Percentiles rank a stretch among this genome's conserved stretches.
These are phyloP conservation scores for Cetradonia linearis DNA, from an alignment of 495 filamentous ascomycete species.

Conservation along the genomic window DNA sequence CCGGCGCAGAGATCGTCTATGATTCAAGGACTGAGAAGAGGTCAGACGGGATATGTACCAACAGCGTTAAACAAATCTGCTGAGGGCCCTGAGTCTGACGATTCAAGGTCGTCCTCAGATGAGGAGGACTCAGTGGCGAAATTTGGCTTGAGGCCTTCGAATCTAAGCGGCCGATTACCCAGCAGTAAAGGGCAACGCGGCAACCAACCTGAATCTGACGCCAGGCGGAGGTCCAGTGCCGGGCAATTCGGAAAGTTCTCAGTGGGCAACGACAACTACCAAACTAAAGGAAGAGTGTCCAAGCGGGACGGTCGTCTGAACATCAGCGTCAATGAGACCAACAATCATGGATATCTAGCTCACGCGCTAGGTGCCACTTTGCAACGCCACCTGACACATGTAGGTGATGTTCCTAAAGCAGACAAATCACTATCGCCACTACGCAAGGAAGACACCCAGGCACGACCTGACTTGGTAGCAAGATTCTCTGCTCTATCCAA, in stretches of 20 bases:
- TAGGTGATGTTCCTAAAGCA: not conserved
- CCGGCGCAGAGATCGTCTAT: constrained; percentile 13
- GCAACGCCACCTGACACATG: constrained; percentile 28
- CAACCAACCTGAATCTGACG: not conserved
- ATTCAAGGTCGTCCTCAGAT: constrained; percentile 21
- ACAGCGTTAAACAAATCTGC: constrained; percentile 20
- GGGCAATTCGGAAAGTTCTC: constrained; percentile 29
- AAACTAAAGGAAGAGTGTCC: constrained; percentile 53
- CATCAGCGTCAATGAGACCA: constrained; percentile 59
- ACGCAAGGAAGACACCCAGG: constrained; percentile 14
- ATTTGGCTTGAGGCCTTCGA: constrained; percentile 10
- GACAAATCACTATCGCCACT: constrained; percentile 11
- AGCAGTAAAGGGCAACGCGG: not conserved
- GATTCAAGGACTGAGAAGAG: constrained; percentile 15
- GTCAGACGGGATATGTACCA: constrained; percentile 15
- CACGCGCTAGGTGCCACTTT: constrained; percentile 56
- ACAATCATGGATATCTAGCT: constrained; percentile 54
- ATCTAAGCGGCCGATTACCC: constrained; percentile 13
- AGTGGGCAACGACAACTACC: constrained; percentile 54
- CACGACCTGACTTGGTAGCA: constrained; percentile 16
- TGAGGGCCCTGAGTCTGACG: constrained; percentile 7
- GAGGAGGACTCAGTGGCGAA: constrained; percentile 14
- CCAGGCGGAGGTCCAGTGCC: constrained; percentile 7
- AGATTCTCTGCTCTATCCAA: constrained; percentile 24
- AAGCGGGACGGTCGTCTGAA: constrained; percentile 59